Evolutionary conservation across 1,139 yeast genomes (phyloP).

Genomic region (Geotrichum reessii): DNA sequence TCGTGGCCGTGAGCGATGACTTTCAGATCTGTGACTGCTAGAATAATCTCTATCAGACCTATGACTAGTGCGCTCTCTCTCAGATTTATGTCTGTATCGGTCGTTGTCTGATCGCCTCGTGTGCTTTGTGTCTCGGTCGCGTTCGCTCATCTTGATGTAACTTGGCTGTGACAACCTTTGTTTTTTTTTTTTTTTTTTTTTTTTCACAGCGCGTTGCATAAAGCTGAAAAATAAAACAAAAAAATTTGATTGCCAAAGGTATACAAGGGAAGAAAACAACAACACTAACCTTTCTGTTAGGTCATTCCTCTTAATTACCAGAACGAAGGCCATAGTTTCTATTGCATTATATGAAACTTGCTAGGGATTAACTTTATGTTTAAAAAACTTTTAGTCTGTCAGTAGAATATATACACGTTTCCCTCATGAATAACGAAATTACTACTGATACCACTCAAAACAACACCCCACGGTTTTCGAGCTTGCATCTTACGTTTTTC

Average conservation of each 20-base stretch:
- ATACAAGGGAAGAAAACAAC: neutral
- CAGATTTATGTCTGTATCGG: neutral
- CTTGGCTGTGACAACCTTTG: neutral
- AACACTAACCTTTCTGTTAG: neutral
- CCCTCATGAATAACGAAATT: neutral
- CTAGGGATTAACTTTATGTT: neutral
- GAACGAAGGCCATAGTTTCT: neutral
- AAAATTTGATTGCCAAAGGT: neutral
- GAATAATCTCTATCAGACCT: neutral
- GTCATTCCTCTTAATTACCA: neutral
- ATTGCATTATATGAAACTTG: neutral
- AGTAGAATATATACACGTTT: neutral
- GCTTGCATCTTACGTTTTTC: constrained; percentile 16
- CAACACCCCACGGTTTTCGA: constrained; percentile 2
- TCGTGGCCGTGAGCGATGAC: neutral
- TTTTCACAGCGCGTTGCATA: neutral
- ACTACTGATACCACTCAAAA: neutral
- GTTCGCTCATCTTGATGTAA: neutral
- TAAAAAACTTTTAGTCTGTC: neutral
- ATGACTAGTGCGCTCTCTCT: neutral
- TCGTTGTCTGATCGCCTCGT: neutral
- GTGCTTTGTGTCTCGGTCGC: neutral
- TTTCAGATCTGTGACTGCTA: neutral
- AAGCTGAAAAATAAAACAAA: neutral
- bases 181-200: neutral